These are phyloP conservation scores for Fusarium foetens DNA, from an alignment of 2,329 filamentous ascomycete genomes.

Conservation along the genomic window DNA sequence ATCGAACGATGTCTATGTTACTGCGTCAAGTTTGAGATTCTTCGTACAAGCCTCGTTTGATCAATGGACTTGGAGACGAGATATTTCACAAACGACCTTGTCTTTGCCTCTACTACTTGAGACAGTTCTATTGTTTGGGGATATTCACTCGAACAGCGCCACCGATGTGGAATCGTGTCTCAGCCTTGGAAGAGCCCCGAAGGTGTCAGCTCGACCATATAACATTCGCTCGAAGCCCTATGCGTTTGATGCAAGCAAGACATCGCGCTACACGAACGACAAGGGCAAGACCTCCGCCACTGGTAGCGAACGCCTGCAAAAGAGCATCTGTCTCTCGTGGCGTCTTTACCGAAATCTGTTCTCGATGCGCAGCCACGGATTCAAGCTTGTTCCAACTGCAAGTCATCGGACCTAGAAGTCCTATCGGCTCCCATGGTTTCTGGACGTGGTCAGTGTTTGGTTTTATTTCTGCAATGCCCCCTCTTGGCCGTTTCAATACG, in stretches of 20 bases:
- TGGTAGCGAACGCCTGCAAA: conserved; percentile 17
- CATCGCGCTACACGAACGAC: conserved; percentile 14
- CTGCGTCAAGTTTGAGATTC: neutral
- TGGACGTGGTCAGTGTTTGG: neutral
- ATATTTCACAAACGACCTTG: conserved; percentile 10
- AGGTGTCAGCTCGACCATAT: neutral
- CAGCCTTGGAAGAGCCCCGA: conserved; percentile 4
- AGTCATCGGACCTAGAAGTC: conserved; percentile 6
- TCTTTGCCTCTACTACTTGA: neutral
- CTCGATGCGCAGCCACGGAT: conserved; percentile 12
- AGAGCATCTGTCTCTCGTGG: conserved; percentile 21
- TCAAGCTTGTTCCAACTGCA: conserved; percentile 8
- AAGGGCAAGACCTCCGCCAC: conserved; percentile 13
- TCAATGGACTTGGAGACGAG: neutral
- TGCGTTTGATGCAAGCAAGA: conserved; percentile 14
- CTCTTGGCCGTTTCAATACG: conserved; percentile 21
- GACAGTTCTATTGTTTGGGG: neutral
- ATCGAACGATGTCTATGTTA: conserved; percentile 9
- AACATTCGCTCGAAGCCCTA: neutral
- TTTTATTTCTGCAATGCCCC: conserved; percentile 10
- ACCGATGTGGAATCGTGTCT: neutral
- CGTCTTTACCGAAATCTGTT: conserved; percentile 8
- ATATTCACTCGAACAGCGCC: neutral
- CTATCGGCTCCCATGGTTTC: conserved; percentile 21
- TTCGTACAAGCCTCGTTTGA: neutral